Evolutionary conservation across 371 early-diverging fungal genomes (phyloP), one percentile per base, ranked within the genome.

Genomic region (Parasitella parasitica): DNA sequence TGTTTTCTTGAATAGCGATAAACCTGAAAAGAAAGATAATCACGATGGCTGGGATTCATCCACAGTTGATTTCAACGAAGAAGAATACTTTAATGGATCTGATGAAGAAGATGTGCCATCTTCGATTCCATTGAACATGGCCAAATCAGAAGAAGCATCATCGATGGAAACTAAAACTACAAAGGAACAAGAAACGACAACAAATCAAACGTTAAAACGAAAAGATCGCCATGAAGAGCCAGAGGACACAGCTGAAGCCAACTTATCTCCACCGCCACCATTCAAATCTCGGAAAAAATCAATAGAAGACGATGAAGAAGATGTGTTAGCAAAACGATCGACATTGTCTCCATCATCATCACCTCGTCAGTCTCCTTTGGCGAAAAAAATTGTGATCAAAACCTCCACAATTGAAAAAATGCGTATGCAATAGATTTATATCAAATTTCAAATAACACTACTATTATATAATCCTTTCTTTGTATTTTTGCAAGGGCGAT

Each of bases 51-150:
- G 59, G 59, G 4, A 72, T 9, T 78, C 83, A 11, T 69, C 78
- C 5, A 79, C 81, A 12, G 72, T 87, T 12, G 92, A 94, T 63
- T 83, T 87, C 18, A 86, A 83, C 22, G 95, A 96, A 60, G 95
- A 95, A 53, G 91, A 90, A 4, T 96, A 94, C 63, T 92, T 95
- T 66, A 89, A 92, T 67, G 76, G 81, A 4, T 78, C 84, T 0
- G 91, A 91, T 35, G 93, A 89, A 18, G 86, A 82, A 52, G 79
- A 83, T 18, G 75, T 61, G 34, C 24, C 43, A 37, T n/a, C 46
- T 32, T 4, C 43, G n/a, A n/a, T n/a, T n/a, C n/a, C n/a, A n/a
- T n/a, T n/a, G n/a, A n/a, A n/a, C n/a, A n/a, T n/a, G n/a, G n/a
- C 20, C 16, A n/a, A 18, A 43, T 36, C 24, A 49, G 43, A 43